Conservation (phyloP, 228 moss, liverwort and hornwort species). For the Sphagnum fallax region DNA sequence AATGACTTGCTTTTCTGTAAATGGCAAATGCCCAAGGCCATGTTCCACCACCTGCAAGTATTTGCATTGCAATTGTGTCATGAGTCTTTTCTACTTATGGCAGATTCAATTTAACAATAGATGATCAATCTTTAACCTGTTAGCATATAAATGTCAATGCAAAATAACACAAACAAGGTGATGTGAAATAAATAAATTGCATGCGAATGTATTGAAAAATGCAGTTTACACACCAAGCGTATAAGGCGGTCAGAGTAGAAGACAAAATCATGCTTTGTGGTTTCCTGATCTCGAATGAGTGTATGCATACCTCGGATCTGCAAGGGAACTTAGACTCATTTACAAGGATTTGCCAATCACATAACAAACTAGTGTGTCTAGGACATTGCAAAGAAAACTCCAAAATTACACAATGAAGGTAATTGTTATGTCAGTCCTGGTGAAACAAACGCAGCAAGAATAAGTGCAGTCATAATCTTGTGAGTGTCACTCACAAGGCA, state of each 20-base stretch:
- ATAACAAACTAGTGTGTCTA: no score
- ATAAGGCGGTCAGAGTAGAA: conserved; percentile 79
- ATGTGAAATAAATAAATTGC: neutral
- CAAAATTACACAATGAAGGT: neutral
- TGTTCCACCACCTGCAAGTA: conserved; percentile 55
- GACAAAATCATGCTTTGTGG: conserved; percentile 70
- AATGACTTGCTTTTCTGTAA: conserved; percentile 71
- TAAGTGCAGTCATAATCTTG: neutral
- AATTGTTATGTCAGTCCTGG: neutral
- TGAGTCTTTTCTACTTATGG: no score
- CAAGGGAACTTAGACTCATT: conserved; percentile 1
- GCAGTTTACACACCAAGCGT: conserved; percentile 28
- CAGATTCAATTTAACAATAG: neutral
- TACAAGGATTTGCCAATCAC: neutral
- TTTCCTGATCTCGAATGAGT: conserved; percentile 65
- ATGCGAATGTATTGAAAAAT: neutral
- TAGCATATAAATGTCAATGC: no score
- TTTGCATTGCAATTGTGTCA: neutral
- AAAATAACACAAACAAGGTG: no score
- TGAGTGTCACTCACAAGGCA: neutral
- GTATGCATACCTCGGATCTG: conserved; percentile 85
- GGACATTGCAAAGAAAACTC: no score
- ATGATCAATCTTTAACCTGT: neutral
- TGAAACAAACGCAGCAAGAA: neutral
- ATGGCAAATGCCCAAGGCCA: conserved; percentile 75